These are phyloP conservation scores for Candida vaughaniae DNA, from an alignment of 805 yeast species.

Conservation along the genomic window DNA sequence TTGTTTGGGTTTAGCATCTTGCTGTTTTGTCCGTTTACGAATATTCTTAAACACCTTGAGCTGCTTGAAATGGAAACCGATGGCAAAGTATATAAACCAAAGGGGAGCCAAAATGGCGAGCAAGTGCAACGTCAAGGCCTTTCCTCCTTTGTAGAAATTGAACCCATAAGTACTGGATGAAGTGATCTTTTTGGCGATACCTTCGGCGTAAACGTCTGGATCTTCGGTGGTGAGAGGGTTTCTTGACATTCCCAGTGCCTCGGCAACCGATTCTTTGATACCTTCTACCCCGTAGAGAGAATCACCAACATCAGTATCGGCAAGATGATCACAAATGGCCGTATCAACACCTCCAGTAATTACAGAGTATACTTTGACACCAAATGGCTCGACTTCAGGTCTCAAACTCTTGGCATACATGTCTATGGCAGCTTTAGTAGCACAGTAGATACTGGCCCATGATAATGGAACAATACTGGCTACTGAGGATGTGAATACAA, in stretches of 20 bases:
- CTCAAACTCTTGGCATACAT: slow-evolving; percentile 18
- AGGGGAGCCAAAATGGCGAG: slow-evolving; percentile 21
- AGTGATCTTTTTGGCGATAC: slow-evolving; percentile 20
- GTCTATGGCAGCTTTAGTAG: slow-evolving; percentile 29
- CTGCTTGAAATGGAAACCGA: slow-evolving; percentile 26
- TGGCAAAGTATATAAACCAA: slow-evolving; percentile 21
- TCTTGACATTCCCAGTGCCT: slow-evolving; percentile 23
- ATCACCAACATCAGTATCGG: background rate
- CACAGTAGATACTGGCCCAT: slow-evolving; percentile 30
- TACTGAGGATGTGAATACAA: slow-evolving; percentile 38
- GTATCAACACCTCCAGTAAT: slow-evolving; percentile 20
- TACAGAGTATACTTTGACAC: slow-evolving; percentile 18
- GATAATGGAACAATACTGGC: slow-evolving; percentile 31
- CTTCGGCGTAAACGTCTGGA: slow-evolving; percentile 26
- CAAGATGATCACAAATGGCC: slow-evolving; percentile 12
- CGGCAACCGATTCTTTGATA: slow-evolving; percentile 17
- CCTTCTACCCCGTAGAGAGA: slow-evolving; percentile 13
- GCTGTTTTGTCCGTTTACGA: slow-evolving; percentile 11
- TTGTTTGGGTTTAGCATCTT: too few relatives aligned
- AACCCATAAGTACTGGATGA: slow-evolving; percentile 22
- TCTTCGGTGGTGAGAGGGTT: slow-evolving; percentile 14
- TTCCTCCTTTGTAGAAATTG: slow-evolving; percentile 27
- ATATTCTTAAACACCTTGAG: slow-evolving; percentile 20
- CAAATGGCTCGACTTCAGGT: slow-evolving; percentile 18
- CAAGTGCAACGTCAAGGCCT: slow-evolving; percentile 19